phyloP scores from a whole-genome alignment of 495 filamentous ascomycete species.

The Amphirosellinia nigrospora region DNA sequence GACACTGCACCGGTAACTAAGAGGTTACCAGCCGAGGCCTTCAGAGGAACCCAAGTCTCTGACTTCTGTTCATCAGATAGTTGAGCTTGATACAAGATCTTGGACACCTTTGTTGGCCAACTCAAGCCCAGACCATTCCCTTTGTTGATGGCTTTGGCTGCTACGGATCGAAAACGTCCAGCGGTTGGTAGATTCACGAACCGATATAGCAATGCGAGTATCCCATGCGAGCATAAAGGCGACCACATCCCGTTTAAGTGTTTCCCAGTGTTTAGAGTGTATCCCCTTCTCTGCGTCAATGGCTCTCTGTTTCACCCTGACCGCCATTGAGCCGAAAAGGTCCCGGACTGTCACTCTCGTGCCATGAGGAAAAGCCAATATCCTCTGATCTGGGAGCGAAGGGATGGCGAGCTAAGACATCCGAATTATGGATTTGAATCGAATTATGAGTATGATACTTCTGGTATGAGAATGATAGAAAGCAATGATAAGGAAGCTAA shows the following conservation, averaged over 20 bases:
- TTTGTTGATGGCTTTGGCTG: slow-evolving; percentile 5
- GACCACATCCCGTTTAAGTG: slow-evolving; percentile 63
- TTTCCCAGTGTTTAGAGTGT: slow-evolving; percentile 66
- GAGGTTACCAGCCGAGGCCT: slow-evolving; percentile 65
- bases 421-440: slow-evolving; percentile 73
- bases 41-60: slow-evolving; percentile 69
- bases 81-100: slow-evolving; percentile 68
- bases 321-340: slow-evolving; percentile 94
- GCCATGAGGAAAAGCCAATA: slow-evolving; percentile 67
- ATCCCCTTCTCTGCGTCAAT: slow-evolving; percentile 62
- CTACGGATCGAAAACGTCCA: slow-evolving; percentile 29
- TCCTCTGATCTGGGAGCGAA: slow-evolving; percentile 63
- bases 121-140: slow-evolving; percentile 26
- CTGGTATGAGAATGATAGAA: slow-evolving; percentile 74
- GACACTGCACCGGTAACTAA: slow-evolving; percentile 73
- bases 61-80: slow-evolving; percentile 59
- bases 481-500: slow-evolving; percentile 78
- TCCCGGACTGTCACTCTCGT: slow-evolving; percentile 82
- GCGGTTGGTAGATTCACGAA: slow-evolving; percentile 47
- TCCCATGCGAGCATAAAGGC: slow-evolving; percentile 73
- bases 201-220: slow-evolving; percentile 46
- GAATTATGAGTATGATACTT: slow-evolving; percentile 69
- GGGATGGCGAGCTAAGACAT: slow-evolving; percentile 71
- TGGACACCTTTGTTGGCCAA: slow-evolving; percentile 50
- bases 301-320: slow-evolving; percentile 84